Conservation (phyloP, 371 early-diverging fungal genomes). For the Coemansia sp. region DNA sequence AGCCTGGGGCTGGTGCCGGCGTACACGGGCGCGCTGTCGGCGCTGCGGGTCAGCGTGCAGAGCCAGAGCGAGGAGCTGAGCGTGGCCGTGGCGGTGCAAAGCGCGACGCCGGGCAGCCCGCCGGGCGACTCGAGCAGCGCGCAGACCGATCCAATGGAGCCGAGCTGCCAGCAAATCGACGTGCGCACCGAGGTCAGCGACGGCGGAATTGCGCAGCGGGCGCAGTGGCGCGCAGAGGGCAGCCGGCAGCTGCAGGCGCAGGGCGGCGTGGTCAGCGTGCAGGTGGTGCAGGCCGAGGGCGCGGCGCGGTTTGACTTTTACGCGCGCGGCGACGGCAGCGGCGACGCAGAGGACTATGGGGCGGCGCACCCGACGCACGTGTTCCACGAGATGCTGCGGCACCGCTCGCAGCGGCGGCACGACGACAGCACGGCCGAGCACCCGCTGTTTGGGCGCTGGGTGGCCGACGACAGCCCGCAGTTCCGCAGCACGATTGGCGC, state of each 20-base stretch:
- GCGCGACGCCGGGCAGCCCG: no score
- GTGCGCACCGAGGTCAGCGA: neutral
- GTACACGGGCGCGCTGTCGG: neutral
- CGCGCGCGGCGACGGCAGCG: neutral
- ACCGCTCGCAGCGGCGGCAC: slow-evolving; percentile 15
- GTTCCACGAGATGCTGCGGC: slow-evolving; percentile 29
- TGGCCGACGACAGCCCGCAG: slow-evolving; percentile 41
- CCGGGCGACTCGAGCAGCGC: neutral
- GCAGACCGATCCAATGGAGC: neutral
- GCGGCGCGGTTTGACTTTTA: slow-evolving; percentile 10
- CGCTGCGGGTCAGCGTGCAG: slow-evolving; percentile 1
- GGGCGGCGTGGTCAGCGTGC: slow-evolving; percentile 12
- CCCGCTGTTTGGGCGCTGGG: slow-evolving; percentile 43
- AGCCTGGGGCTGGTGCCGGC: slow-evolving; percentile 26
- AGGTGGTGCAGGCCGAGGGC: slow-evolving; percentile 4
- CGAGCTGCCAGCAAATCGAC: slow-evolving; percentile 3
- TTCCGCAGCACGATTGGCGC: slow-evolving; percentile 30
- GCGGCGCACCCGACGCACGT: slow-evolving; percentile 14
- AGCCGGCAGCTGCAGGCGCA: neutral
- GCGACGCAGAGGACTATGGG: neutral
- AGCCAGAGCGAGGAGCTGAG: neutral
- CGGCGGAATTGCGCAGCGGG: neutral
- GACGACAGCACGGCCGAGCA: slow-evolving; percentile 11
- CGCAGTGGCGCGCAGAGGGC: slow-evolving; percentile 2
- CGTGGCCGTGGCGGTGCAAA: no score